These are phyloP conservation scores for Coemansia asiatica DNA, from an alignment of 192 early-diverging fungal species.

Conservation along the genomic window DNA sequence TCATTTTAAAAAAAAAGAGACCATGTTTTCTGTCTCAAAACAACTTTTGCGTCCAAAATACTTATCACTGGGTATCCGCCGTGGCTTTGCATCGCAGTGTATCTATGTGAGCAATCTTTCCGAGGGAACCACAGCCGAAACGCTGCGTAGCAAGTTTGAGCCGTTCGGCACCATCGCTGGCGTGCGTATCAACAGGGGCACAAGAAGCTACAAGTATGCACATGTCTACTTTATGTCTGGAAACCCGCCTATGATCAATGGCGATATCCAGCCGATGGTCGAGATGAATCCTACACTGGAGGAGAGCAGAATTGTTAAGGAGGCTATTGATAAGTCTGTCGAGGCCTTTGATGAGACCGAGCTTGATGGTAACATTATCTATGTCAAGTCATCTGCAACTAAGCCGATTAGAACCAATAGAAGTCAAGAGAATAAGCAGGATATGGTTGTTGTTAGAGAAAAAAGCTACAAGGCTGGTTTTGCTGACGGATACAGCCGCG, in stretches of 20 bases:
- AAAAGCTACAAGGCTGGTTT: constrained; percentile 32
- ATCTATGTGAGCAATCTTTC: constrained; percentile 38
- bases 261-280: constrained; percentile 9
- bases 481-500: constrained; percentile 37
- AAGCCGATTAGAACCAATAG: not conserved
- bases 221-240: constrained; percentile 46
- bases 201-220: constrained; percentile 16
- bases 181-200: constrained; percentile 18
- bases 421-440: not conserved
- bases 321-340: constrained; percentile 7
- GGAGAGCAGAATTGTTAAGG: constrained; percentile 21
- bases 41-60: not conserved
- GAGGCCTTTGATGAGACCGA: not conserved
- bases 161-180: constrained; percentile 29
- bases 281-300: constrained; percentile 14
- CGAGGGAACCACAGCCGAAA: not conserved
- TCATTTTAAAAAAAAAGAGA: not conserved
- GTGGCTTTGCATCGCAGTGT: constrained; percentile 16
- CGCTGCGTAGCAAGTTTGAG: constrained; percentile 25
- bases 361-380: constrained; percentile 15
- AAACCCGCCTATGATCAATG: constrained; percentile 16
- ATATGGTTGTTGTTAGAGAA: not conserved
- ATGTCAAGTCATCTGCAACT: not conserved
- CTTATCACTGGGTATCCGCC: constrained; percentile 10
- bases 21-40: constrained; percentile 31